These are phyloP conservation scores for Neoboletus magnificus DNA, from an alignment of 768 basidiomycete genomes.

Conservation along the genomic window DNA sequence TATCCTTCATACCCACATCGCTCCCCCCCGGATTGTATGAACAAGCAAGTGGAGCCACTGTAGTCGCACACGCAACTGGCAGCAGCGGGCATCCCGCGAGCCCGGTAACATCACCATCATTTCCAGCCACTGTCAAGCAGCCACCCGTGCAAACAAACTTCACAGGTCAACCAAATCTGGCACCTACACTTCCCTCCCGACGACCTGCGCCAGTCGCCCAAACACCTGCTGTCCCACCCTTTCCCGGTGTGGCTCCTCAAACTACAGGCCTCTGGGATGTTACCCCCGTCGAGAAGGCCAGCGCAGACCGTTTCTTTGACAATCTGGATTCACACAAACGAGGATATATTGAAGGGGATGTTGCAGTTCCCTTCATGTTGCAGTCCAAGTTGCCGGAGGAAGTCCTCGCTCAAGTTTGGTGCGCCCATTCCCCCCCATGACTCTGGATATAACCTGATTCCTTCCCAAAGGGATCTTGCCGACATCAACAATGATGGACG, in stretches of 20 bases:
- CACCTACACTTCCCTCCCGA: conserved; percentile 24
- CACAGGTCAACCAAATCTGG: conserved; percentile 37
- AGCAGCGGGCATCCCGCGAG: conserved; percentile 59
- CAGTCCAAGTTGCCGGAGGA: conserved; percentile 82
- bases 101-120: conserved; percentile 43
- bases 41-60: conserved; percentile 54
- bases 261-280: conserved; percentile 70
- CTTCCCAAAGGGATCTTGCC: conserved; percentile 74
- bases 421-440: conserved; percentile 26
- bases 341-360: conserved; percentile 88
- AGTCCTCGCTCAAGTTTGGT: conserved; percentile 91
- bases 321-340: conserved; percentile 69
- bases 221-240: conserved; percentile 25
- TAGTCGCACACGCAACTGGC: conserved; percentile 55
- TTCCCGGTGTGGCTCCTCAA: conserved; percentile 27
- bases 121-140: conserved; percentile 53
- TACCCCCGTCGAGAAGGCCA: conserved; percentile 71
- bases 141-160: conserved; percentile 55
- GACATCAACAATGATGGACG: conserved; percentile 87
- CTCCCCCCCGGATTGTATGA: conserved; percentile 87
- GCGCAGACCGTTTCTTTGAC: conserved; percentile 76
- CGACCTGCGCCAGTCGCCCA: conserved; percentile 17
- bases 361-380: conserved; percentile 94
- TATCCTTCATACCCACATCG: conserved; percentile 64
- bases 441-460: not conserved